Conservation (phyloP, 352 stramenopile species). For the Phytophthora brassicae region DNA sequence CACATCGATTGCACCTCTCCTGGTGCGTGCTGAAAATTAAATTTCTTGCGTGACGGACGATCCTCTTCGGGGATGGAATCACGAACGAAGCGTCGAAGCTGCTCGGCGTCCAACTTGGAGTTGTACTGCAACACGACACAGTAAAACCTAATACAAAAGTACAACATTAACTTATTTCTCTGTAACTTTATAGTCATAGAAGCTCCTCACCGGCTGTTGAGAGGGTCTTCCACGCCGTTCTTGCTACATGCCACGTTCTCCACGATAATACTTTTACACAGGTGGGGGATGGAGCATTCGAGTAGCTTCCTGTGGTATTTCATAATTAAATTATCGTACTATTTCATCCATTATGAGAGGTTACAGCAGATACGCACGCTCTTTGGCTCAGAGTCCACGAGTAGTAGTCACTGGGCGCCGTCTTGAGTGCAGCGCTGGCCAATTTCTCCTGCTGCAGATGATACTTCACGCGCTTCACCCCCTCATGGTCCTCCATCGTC, state of each 20-base stretch:
- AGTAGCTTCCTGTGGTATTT: slow-evolving; percentile 50
- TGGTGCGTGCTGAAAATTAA: slow-evolving; percentile 88
- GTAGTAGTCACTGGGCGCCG: slow-evolving; percentile 73
- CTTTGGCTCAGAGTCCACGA: slow-evolving; percentile 65
- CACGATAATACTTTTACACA: slow-evolving; percentile 91
- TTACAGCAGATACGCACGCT: slow-evolving; percentile 34
- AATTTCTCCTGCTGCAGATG: slow-evolving; percentile 50
- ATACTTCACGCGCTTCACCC: slow-evolving; percentile 46
- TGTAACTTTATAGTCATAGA: neutral
- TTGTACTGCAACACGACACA: slow-evolving; percentile 89
- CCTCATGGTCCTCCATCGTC: slow-evolving; percentile 50
- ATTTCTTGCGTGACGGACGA: slow-evolving; percentile 72
- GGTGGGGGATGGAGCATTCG: slow-evolving; percentile 58
- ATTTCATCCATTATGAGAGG: neutral
- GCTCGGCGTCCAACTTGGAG: slow-evolving; percentile 76
- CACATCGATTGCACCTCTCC: slow-evolving; percentile 36
- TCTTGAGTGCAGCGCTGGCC: slow-evolving; percentile 67
- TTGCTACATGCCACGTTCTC: slow-evolving; percentile 84
- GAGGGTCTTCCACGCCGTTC: slow-evolving; percentile 49
- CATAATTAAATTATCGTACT: neutral
- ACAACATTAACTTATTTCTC: neutral
- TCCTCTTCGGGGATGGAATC: slow-evolving; percentile 51
- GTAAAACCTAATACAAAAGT: slow-evolving; percentile 53
- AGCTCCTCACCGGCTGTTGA: slow-evolving; percentile 54
- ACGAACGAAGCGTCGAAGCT: slow-evolving; percentile 82